Evolutionary conservation across 2,329 filamentous ascomycete species (phyloP).

Genomic region (Onygenales sp.): DNA sequence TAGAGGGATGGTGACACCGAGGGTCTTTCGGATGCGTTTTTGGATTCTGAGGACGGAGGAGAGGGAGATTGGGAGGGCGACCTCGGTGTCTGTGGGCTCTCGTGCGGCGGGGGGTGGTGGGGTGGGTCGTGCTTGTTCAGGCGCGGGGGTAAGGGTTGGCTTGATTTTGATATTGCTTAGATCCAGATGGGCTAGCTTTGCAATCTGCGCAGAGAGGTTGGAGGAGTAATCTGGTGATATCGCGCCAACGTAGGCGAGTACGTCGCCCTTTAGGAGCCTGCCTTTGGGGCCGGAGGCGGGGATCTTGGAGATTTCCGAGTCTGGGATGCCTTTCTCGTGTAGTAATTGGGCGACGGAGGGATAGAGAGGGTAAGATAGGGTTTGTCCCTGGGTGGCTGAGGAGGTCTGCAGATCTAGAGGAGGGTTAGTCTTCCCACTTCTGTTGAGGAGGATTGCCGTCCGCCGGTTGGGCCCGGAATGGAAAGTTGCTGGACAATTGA

Average conservation of each 20-base stretch:
- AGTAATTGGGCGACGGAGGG: slow-evolving; percentile 80
- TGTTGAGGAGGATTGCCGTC: neutral
- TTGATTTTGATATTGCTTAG: slow-evolving; percentile 90
- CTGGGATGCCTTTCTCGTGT: slow-evolving; percentile 65
- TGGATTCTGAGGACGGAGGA: slow-evolving; percentile 70
- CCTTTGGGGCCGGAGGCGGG: slow-evolving; percentile 79
- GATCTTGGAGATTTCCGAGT: slow-evolving; percentile 69
- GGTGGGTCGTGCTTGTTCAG: slow-evolving; percentile 8
- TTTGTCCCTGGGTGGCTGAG: slow-evolving; percentile 23
- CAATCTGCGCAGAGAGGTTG: slow-evolving; percentile 60
- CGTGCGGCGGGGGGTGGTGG: slow-evolving; percentile 23
- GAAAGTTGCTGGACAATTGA: neutral
- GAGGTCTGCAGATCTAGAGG: slow-evolving; percentile 26
- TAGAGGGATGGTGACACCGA: slow-evolving; percentile 73
- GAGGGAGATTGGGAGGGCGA: slow-evolving; percentile 70
- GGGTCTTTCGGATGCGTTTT: slow-evolving; percentile 63
- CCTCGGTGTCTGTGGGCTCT: slow-evolving; percentile 25
- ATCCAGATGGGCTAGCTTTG: slow-evolving; percentile 73
- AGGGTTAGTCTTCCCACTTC: neutral
- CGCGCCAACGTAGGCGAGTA: slow-evolving; percentile 77
- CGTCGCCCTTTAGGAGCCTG: slow-evolving; percentile 86
- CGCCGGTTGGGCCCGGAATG: too few species aligned
- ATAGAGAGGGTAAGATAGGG: slow-evolving; percentile 40
- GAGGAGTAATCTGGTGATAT: slow-evolving; percentile 65
- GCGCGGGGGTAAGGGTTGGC: slow-evolving; percentile 20